Evolutionary conservation across 305 asterid species (phyloP).

Genomic region (Fraxinus xanthoxyloides): DNA sequence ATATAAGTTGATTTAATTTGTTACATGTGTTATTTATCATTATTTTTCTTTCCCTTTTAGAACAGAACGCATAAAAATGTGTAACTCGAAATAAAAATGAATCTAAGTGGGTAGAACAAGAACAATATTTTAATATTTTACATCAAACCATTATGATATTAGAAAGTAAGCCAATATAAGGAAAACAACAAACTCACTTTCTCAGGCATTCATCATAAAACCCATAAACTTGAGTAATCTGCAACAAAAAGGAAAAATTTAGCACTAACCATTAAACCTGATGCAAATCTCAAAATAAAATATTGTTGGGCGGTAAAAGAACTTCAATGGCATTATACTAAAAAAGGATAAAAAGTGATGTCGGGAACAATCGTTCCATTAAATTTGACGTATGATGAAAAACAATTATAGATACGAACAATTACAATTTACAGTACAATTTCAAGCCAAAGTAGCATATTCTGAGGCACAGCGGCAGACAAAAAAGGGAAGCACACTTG

Average conservation of each 20-base stretch:
- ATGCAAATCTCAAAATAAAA: background rate
- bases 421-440: background rate
- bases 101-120: too few relatives aligned
- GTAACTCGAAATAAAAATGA: too few relatives aligned
- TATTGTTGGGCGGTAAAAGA: background rate
- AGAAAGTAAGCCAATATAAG: background rate
- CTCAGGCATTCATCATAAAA: conserved; percentile 63
- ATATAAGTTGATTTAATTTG: too few relatives aligned
- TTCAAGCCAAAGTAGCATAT: background rate
- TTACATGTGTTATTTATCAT: too few relatives aligned
- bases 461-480: background rate
- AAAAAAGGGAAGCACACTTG: background rate
- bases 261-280: background rate
- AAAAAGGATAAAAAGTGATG: background rate
- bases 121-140: too few relatives aligned
- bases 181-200: conserved; percentile 38
- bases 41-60: too few relatives aligned
- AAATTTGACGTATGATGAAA: conserved; percentile 10
- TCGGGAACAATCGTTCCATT: conserved; percentile 16
- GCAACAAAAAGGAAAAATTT: conserved; percentile 16
- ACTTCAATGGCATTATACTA: conserved; percentile 12
- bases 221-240: conserved; percentile 67
- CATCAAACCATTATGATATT: too few relatives aligned
- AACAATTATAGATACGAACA: conserved; percentile 15
- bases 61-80: too few relatives aligned